Conservation (phyloP, 1,284 basidiomycete species). For the Termitomyces sp. region DNA sequence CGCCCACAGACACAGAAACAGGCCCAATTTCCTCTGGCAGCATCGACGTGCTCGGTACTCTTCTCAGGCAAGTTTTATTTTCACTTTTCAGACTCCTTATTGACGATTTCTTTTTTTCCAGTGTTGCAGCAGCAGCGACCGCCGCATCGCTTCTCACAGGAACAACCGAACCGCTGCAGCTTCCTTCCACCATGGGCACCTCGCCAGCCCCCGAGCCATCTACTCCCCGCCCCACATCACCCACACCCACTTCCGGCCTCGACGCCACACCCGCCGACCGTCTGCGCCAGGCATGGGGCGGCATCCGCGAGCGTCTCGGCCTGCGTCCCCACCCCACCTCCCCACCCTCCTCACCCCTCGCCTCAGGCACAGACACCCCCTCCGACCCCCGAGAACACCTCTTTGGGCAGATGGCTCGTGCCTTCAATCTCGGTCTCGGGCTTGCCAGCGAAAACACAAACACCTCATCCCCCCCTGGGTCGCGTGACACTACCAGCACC, state of each 20-base stretch:
- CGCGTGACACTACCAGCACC: neutral
- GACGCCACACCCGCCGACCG: constrained; percentile 32
- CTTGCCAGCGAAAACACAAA: constrained; percentile 28
- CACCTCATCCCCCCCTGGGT: neutral
- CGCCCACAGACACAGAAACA: constrained; percentile 5
- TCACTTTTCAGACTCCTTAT: neutral
- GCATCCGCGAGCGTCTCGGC: constrained; percentile 59
- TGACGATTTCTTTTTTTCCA: constrained; percentile 27
- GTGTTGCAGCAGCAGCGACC: constrained; percentile 76
- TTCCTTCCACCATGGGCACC: constrained; percentile 44
- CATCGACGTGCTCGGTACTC: constrained; percentile 73
- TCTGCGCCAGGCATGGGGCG: constrained; percentile 58
- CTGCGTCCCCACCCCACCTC: constrained; percentile 26
- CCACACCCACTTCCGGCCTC: constrained; percentile 45
- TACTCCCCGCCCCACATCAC: constrained; percentile 38
- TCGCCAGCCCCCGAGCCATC: constrained; percentile 10
- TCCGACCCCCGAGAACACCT: constrained; percentile 56
- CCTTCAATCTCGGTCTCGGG: constrained; percentile 67
- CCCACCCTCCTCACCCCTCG: neutral
- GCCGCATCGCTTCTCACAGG: constrained; percentile 69
- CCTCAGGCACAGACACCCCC: constrained; percentile 10
- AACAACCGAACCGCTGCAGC: constrained; percentile 54
- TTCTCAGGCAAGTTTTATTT: constrained; percentile 53
- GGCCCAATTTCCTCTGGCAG: constrained; percentile 58
- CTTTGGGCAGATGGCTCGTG: constrained; percentile 71